Percentiles rank a stretch among this genome's conserved stretches.
phyloP scores from a whole-genome alignment of 2,329 filamentous ascomycete genomes.

The Pseudopithomyces chartarum region DNA sequence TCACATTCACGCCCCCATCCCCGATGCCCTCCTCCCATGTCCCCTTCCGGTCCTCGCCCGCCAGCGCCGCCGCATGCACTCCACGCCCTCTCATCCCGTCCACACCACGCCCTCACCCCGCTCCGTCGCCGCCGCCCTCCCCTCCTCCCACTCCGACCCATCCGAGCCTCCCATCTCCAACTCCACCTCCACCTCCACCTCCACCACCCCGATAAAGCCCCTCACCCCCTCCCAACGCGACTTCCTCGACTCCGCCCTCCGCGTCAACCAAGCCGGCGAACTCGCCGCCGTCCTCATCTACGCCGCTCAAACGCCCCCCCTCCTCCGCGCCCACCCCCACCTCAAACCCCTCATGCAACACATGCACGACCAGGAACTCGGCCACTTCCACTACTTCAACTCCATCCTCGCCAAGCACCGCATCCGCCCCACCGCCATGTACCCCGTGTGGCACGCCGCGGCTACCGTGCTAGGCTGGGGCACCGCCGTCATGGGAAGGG shows the following conservation, averaged over 20 bases:
- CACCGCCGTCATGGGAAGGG: conserved; percentile 84
- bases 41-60: conserved; percentile 19
- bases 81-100: conserved; percentile 8
- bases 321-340: conserved; percentile 81
- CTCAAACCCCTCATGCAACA: conserved; percentile 90
- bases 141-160: conserved; percentile 9
- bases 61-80: conserved; percentile 12
- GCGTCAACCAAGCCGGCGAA: conserved; percentile 97
- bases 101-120: conserved; percentile 7
- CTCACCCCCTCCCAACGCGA: conserved; percentile 37
- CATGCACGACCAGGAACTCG: conserved; percentile 97
- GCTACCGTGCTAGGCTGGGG: conserved; percentile 85
- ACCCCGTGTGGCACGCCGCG: conserved; percentile 83
- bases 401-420: conserved; percentile 80
- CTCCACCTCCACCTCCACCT: conserved; percentile 12
- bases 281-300: conserved; percentile 97
- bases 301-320: conserved; percentile 80
- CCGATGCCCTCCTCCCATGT: conserved; percentile 21
- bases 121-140: conserved; percentile 12
- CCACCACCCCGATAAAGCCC: conserved; percentile 22
- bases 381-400: conserved; percentile 87
- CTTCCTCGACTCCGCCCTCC: conserved; percentile 60
- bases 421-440: conserved; percentile 89
- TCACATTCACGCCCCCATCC: neutral
- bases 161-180: neutral